A percentile compares a stretch with the other conserved stretches of the same genome.
These are phyloP conservation scores for Adansonia grandidieri DNA, from an alignment of 441 rosid genomes.

Conservation along the genomic window DNA sequence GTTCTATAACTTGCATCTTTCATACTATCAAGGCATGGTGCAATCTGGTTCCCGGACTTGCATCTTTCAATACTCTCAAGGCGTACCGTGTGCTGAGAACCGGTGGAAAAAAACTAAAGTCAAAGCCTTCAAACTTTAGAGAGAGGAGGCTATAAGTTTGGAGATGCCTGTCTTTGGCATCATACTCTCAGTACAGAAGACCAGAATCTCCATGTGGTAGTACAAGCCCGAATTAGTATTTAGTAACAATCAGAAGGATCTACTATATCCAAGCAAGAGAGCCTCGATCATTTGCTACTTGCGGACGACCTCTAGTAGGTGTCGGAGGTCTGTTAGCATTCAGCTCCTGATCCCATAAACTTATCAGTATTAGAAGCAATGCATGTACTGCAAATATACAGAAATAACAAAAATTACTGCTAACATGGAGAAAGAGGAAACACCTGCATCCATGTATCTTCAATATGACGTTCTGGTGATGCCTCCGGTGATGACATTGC, in stretches of 20 bases:
- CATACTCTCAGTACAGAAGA: conserved; percentile 50
- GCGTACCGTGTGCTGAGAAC: conserved; percentile 35
- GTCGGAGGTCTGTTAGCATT: conserved; percentile 96
- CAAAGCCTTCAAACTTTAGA: conserved; percentile 36
- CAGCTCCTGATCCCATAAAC: conserved; percentile 63
- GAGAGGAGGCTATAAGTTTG: conserved; percentile 28
- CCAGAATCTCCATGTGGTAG: conserved; percentile 43
- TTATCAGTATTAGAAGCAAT: background rate
- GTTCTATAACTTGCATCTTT: conserved; percentile 34
- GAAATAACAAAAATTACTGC: background rate
- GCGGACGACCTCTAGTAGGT: conserved; percentile 98
- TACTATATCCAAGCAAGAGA: conserved; percentile 86
- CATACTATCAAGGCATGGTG: conserved; percentile 32
- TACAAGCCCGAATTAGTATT: conserved; percentile 35
- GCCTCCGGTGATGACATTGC: conserved; percentile 83
- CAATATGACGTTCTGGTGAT: conserved; percentile 80
- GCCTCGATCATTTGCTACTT: conserved; percentile 76
- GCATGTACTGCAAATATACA: background rate
- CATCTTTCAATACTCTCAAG: conserved; percentile 31
- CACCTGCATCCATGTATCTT: conserved; percentile 99
- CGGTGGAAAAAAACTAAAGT: conserved; percentile 24
- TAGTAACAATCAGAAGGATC: conserved; percentile 32
- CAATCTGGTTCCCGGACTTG: conserved; percentile 39
- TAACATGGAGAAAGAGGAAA: background rate
- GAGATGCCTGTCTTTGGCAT: conserved; percentile 41